Evolutionary conservation across 371 early-diverging fungal genomes (phyloP).

Genomic region (Apophysomyces variabilis): DNA sequence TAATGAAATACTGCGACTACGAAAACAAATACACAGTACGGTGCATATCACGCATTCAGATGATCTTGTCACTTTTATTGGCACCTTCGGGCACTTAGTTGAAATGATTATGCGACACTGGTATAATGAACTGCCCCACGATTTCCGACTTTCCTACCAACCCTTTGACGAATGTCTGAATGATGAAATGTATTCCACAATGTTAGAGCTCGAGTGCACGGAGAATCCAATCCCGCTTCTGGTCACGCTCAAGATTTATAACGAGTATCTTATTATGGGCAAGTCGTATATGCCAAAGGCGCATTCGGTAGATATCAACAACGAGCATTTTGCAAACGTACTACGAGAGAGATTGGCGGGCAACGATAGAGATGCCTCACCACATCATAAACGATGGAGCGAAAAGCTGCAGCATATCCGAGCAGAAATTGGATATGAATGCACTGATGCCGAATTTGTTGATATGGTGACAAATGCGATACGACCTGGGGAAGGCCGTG

Average conservation of each 20-base stretch:
- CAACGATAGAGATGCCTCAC: neutral
- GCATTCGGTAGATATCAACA: neutral
- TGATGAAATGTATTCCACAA: constrained; percentile 22
- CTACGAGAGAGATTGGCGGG: neutral
- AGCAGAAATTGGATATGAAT: neutral
- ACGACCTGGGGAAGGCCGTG: neutral
- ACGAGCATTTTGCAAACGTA: neutral
- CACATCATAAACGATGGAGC: neutral
- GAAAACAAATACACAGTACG: constrained; percentile 18
- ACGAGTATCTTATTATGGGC: constrained; percentile 67
- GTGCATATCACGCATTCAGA: constrained; percentile 16
- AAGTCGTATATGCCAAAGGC: constrained; percentile 75
- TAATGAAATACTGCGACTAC: constrained; percentile 11
- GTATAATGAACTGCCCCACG: constrained; percentile 32
- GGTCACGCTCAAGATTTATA: constrained; percentile 29
- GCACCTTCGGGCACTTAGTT: constrained; percentile 35
- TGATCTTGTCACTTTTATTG: constrained; percentile 26
- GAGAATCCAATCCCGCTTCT: constrained; percentile 23
- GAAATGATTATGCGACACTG: constrained; percentile 45
- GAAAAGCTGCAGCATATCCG: neutral
- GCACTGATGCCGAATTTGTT: constrained; percentile 1
- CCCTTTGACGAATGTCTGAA: constrained; percentile 35
- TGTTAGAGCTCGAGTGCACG: constrained; percentile 24
- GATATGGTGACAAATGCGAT: neutral
- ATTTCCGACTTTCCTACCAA: constrained; percentile 30